Evolutionary conservation across 495 filamentous ascomycete genomes (phyloP).

Genomic region (Neurospora discreta): DNA sequence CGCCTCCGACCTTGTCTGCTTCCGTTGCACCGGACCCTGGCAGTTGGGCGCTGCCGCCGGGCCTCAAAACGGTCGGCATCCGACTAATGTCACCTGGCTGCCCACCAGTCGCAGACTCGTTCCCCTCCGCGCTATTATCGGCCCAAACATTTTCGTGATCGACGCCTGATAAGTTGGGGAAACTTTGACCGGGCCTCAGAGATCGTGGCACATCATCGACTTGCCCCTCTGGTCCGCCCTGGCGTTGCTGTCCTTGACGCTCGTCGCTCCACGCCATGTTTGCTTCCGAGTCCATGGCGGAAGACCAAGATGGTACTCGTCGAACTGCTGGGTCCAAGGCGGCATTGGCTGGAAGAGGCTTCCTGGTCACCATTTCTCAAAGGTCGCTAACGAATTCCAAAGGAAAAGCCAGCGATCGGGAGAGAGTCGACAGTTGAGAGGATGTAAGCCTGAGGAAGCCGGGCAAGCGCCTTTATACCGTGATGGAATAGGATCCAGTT

Average conservation of each 20-base stretch:
- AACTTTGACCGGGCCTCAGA: constrained; percentile 15
- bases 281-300: constrained; percentile 22
- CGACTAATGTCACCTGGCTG: constrained; percentile 5
- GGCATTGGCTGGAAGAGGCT: constrained; percentile 27
- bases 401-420: background rate
- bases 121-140: background rate
- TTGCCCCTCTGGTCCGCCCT: background rate
- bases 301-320: constrained; percentile 22
- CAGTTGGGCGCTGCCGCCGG: constrained; percentile 7
- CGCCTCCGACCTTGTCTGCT: constrained; percentile 2
- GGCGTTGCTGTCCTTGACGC: constrained; percentile 3
- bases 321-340: constrained; percentile 16
- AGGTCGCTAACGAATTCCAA: background rate
- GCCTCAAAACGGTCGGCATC: constrained; percentile 12
- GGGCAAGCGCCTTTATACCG: background rate
- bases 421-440: background rate
- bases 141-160: constrained; percentile 18
- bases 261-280: constrained; percentile 26
- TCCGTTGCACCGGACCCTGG: background rate
- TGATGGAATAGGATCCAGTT: background rate
- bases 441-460: background rate
- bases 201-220: constrained; percentile 14
- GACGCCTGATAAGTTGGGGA: constrained; percentile 8
- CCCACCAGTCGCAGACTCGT: background rate
- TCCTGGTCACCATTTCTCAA: constrained; percentile 25